Conservation (phyloP, 805 yeast species). For the Lipomyces mesembrius region DNA sequence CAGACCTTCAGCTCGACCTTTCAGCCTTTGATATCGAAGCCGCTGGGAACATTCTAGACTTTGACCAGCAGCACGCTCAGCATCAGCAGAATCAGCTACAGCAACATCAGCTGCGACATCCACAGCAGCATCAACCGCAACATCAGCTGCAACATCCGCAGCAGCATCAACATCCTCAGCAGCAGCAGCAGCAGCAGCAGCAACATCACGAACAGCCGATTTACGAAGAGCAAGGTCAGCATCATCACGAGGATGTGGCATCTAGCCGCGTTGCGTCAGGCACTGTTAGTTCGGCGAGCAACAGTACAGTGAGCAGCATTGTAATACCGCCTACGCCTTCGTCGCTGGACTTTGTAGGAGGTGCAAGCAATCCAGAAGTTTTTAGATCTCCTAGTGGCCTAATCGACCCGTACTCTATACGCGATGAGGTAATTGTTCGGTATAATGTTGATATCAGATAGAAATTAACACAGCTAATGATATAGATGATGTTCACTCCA, state of each 20-base stretch:
- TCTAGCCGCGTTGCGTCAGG: neutral
- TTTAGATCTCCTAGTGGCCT: slow-evolving; percentile 32
- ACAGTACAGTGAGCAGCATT: slow-evolving; percentile 3
- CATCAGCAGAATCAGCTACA: slow-evolving; percentile 16
- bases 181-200: slow-evolving; percentile 7
- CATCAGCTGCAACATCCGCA: neutral
- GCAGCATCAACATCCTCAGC: slow-evolving; percentile 9
- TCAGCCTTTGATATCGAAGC: slow-evolving; percentile 28
- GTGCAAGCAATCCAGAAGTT: slow-evolving; percentile 8
- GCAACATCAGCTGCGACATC: slow-evolving; percentile 6
- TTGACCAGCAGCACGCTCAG: slow-evolving; percentile 16
- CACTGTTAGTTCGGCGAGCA: slow-evolving; percentile 3
- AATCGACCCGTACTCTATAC: slow-evolving; percentile 24
- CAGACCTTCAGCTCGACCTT: slow-evolving; percentile 35
- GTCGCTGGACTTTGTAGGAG: slow-evolving; percentile 28
- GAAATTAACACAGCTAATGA: neutral
- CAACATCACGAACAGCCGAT: slow-evolving; percentile 2
- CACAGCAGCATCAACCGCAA: neutral
- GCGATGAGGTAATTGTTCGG: slow-evolving; percentile 21
- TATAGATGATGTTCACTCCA: slow-evolving; percentile 60
- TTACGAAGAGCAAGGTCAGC: slow-evolving; percentile 17
- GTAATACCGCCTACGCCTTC: slow-evolving; percentile 36
- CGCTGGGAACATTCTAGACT: slow-evolving; percentile 12
- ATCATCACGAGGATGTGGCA: neutral
- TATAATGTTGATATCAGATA: no score